phyloP scores from a whole-genome alignment of 441 rosid species.

The Gossypium davidsonii region DNA sequence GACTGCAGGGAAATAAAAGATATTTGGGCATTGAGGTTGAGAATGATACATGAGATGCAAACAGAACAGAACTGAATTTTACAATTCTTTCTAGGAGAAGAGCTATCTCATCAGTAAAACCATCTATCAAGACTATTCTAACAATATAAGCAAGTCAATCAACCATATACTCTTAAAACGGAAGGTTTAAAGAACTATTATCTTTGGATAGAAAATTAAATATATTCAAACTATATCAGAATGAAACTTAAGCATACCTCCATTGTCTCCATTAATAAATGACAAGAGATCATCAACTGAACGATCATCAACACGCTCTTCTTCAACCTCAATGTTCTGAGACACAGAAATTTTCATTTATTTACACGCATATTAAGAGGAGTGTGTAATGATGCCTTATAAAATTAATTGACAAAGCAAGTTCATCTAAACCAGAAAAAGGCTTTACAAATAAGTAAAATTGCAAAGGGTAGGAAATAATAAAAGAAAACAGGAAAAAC shows the following conservation, averaged over 20 bases:
- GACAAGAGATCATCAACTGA: slow-evolving; percentile 89
- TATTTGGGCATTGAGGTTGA: slow-evolving; percentile 4
- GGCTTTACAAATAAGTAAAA: neutral
- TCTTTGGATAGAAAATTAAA: neutral
- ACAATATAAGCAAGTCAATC: neutral
- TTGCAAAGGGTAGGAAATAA: neutral
- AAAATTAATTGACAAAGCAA: neutral
- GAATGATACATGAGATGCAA: neutral
- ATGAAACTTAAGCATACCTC: slow-evolving; percentile 35
- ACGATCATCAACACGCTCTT: slow-evolving; percentile 70
- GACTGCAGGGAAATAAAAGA: neutral
- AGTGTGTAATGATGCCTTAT: neutral
- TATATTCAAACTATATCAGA: neutral
- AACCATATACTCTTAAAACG: neutral
- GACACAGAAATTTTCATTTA: slow-evolving; percentile 17
- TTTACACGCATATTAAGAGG: slow-evolving; percentile 3
- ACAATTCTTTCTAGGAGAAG: neutral
- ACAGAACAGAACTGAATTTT: neutral
- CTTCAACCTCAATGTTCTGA: slow-evolving; percentile 64
- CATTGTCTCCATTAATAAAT: slow-evolving; percentile 64
- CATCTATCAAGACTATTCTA: neutral
- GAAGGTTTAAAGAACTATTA: slow-evolving; percentile 2
- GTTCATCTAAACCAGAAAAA: neutral
- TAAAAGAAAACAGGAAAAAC: neutral
- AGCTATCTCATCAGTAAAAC: neutral